phyloP scores from a whole-genome alignment of 2,329 filamentous ascomycete species.

The Colletotrichum chrysophilum region DNA sequence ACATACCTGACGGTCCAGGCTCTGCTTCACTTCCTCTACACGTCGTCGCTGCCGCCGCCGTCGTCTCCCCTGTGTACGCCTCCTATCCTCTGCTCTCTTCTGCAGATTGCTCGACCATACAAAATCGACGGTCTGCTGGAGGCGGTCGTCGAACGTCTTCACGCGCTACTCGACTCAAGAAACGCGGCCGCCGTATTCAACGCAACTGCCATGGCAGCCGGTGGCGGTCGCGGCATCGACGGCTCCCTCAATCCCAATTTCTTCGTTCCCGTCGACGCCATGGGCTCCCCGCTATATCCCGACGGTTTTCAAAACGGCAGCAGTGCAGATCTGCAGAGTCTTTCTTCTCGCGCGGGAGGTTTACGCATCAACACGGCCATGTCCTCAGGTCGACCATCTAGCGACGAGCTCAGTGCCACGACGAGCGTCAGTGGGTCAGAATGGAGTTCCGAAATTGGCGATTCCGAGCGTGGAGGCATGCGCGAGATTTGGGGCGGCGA shows the following conservation, averaged over 20 bases:
- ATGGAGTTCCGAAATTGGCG: conserved; percentile 60
- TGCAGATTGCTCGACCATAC: conserved; percentile 93
- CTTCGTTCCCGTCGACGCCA: conserved; percentile 55
- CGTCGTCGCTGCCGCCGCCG: conserved; percentile 80
- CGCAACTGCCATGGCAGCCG: conserved; percentile 95
- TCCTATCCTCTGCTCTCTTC: conserved; percentile 91
- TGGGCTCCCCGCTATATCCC: conserved; percentile 32
- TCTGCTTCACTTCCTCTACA: conserved; percentile 92
- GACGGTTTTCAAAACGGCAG: conserved; percentile 19
- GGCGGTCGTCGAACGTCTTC: conserved; percentile 88
- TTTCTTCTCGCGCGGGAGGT: conserved; percentile 39
- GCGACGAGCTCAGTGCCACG: conserved; percentile 55
- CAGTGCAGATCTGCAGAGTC: conserved; percentile 33
- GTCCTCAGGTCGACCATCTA: conserved; percentile 41
- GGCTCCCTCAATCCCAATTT: conserved; percentile 69
- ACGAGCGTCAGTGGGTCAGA: conserved; percentile 60
- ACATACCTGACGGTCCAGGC: conserved; percentile 89
- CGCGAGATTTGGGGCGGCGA: conserved; percentile 81
- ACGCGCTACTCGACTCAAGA: conserved; percentile 86
- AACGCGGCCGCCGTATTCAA: conserved; percentile 99
- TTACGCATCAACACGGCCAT: conserved; percentile 56
- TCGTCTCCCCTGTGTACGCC: conserved; percentile 85
- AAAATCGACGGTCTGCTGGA: conserved; percentile 91
- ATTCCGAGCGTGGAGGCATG: conserved; percentile 48
- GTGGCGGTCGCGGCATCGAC: conserved; percentile 84